These are phyloP conservation scores for Thelephora aurantiotincta DNA, from an alignment of 768 basidiomycete genomes.

Conservation along the genomic window DNA sequence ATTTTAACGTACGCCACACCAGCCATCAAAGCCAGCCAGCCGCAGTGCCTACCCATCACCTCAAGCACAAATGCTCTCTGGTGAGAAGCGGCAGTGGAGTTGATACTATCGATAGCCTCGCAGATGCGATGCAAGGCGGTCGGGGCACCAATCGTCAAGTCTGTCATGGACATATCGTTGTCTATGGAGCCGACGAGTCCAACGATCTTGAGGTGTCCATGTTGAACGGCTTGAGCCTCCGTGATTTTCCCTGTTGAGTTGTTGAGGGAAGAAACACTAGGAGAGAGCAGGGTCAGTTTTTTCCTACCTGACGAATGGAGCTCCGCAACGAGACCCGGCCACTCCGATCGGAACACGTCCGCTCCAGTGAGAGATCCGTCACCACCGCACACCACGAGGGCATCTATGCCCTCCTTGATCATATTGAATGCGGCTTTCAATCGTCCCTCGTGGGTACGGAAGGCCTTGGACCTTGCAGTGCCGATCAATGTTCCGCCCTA, in stretches of 20 bases:
- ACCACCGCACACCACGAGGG: constrained; percentile 92
- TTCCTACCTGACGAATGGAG: constrained; percentile 47
- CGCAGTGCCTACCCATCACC: constrained; percentile 99
- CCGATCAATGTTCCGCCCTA: constrained; percentile 94
- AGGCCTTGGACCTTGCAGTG: constrained; percentile 75
- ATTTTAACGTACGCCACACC: constrained; percentile 57
- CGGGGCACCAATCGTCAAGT: constrained; percentile 91
- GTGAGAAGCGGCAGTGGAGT: constrained; percentile 90
- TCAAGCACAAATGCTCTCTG: constrained; percentile 96
- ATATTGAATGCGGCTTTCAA: constrained; percentile 82
- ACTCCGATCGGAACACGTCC: constrained; percentile 85
- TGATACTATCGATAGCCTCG: constrained; percentile 96
- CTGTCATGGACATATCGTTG: constrained; percentile 98
- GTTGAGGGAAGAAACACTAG: not conserved
- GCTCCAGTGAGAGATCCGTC: constrained; percentile 96
- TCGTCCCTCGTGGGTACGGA: constrained; percentile 82
- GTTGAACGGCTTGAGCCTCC: constrained; percentile 49
- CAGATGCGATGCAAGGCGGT: constrained; percentile 95
- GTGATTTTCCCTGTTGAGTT: constrained; percentile 49
- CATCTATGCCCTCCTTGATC: constrained; percentile 94
- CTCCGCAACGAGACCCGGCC: constrained; percentile 71
- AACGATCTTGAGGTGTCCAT: constrained; percentile 85
- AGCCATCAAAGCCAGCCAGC: constrained; percentile 93
- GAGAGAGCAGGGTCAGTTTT: not conserved
- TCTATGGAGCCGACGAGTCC: constrained; percentile 99